Evolutionary conservation across 441 rosid genomes (phyloP), one percentile per base, ranked within the genome.

Genomic region (Pelargonium fulgidum): DNA sequence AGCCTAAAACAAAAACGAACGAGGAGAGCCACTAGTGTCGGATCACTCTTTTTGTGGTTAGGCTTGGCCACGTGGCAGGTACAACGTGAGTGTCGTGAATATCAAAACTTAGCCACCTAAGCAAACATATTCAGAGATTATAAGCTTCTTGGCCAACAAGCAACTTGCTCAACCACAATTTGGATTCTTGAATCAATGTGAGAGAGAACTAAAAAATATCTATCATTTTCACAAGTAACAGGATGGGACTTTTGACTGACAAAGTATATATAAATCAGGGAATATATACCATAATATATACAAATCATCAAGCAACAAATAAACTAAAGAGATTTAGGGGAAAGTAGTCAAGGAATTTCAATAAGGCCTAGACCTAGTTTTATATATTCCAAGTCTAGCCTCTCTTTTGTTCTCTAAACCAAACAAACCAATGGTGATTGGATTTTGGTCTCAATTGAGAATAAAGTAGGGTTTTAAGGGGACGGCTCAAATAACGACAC

Each of bases 401-500:
- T 52, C 59, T 5, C 8, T 16, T 45, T 45, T 52, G 9, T 14
- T 52, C 59, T 13, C 22, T 7, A 52, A 52, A 52, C 20, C 14
- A 52, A 16, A 52, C 59, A 7, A 52, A 16, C 59, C 59, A 52
- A 52, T 52, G 16, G 17, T 52, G 59, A 52, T 52, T 52, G 16
- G 59, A 52, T 52, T 52, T 33, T 3, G 39, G 5, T 52, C 22
- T 5, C 5, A 4, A 19, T 0, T 19, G 59, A 52, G 59, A 52
- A 52, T 52, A 52, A 52, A 52, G 59, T n/a, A 19, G 20, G 9
- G 20, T 19, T 52, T 52, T 52, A 52, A 52, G 59, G 59, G 22
- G 13, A 52, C 59, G 59, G 59, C 20, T 52, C 59, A 14, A 52
- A 52, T 52, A 52, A 52, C 17, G 59, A 52, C 59, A 52, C 59